Base-by-base conservation (phyloP, 73 alveolate genomes). In the Uronychia setigera region DNA sequence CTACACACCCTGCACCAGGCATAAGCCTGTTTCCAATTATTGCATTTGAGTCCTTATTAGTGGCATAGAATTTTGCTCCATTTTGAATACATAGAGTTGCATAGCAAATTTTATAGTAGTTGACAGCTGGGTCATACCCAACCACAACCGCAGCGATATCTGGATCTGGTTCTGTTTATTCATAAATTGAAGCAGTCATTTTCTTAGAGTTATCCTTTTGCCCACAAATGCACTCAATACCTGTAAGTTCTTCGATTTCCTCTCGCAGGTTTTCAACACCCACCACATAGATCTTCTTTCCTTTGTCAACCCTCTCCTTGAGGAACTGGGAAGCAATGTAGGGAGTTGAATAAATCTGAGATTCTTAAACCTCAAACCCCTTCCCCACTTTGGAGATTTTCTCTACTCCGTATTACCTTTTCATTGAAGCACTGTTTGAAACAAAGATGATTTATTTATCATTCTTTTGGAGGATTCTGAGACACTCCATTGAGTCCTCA, bases 1-100 rank as follows among this genome's bases (percentile, higher is more conserved):
- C 88, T 14, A 92, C 74, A 29, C 92, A 76, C 32, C 98, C 98
- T 59, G 94, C 95, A 27, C 92, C 96, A 25, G 98, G 98, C 83
- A 82, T n/a, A n/a, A n/a, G n/a, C n/a, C n/a, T 30, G 58, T 76
- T 85, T 76, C 28, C 28, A 1, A 31, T 46, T 1, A 1, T 1
- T 29, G 89, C 74, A 19, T 67, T 26, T 29, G 33, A 27, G 80
- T 32, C 28, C 34, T 35, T 83, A 35, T 83, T 85, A 31, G 31
- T n/a, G 60, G 58, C 46, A 76, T 25, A 32, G 80, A n/a, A n/a
- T n/a, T n/a, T n/a, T n/a, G n/a, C n/a, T n/a, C n/a, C n/a, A n/a
- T n/a, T n/a, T 28, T 95, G 85, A 0, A 93, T 30, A 82, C 89
- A 95, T 26, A 87, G 87, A 28, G 91, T 74, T n/a, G 95, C 97